Evolutionary conservation across 306 rosid species (phyloP), one percentile per base, ranked within the genome.

Genomic region (Aeschynomene evenia): DNA sequence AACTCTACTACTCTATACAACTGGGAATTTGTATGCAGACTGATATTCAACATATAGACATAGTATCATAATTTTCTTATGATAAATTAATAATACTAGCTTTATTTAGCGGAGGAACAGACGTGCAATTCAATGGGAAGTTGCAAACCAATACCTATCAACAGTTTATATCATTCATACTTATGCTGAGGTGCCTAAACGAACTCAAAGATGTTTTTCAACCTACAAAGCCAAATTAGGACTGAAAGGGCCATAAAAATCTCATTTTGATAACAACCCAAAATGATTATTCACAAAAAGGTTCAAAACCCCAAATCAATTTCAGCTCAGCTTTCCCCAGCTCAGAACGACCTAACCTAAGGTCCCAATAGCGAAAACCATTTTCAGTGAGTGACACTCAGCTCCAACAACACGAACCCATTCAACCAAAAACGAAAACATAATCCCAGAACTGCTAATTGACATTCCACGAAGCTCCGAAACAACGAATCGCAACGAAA

Each of bases 231-330:
- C 50, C 77, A 48, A 55, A 50, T 31, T 68, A n/a, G 42, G 45
- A 55, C 66, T 33, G n/a, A 31, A 45, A 14, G 48, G 39, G 56
- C 29, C 65, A 37, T 33, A 53, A 13, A 67, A 79, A 39, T 61
- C 50, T 33, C 5, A 13, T 20, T 20, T 52, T 21, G 26, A 43
- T 7, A 22, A 37, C 2, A 57, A 53, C 45, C 60, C 45, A 37
- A 66, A 61, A 45, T 57, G 2, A 5, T 23, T 22, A 34, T 12
- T 19, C 12, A 33, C 13, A 12, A 16, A 55, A 23, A 14, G 13
- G 56, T 18, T 56, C 5, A 4, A 64, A 71, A 36, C 26, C 72
- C 69, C 76, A 73, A 63, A 75, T 36, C 37, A 18, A 74, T 70
- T 49, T 15, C 0, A 45, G 46, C 52, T 40, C 31, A 40, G 42